These are phyloP conservation scores for Butyriboletus loyo DNA, from an alignment of 768 basidiomycete species.

Conservation along the genomic window DNA sequence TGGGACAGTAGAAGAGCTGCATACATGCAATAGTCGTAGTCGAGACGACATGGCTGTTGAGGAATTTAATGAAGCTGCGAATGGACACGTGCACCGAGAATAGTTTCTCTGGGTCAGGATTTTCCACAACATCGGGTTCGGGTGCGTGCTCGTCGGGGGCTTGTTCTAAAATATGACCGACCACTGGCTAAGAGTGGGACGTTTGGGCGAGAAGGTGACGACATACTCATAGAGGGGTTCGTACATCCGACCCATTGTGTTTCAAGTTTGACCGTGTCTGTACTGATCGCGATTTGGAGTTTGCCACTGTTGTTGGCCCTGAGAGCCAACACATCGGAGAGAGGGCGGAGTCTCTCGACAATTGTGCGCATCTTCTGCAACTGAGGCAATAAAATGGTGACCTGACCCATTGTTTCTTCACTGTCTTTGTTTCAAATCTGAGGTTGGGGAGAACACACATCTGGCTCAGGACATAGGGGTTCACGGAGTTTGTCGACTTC, in stretches of 20 bases:
- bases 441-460: conserved; percentile 49
- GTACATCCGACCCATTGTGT: conserved; percentile 76
- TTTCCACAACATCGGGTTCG: conserved; percentile 35
- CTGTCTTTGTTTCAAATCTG: background rate
- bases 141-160: conserved; percentile 31
- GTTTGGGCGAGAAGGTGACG: background rate
- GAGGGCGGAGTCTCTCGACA: conserved; percentile 66
- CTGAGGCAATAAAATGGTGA: conserved; percentile 75
- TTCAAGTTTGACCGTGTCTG: conserved; percentile 73
- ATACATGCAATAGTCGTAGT: conserved; percentile 82
- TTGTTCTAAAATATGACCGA: conserved; percentile 17
- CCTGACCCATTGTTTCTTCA: conserved; percentile 39
- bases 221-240: conserved; percentile 55
- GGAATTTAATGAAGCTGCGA: conserved; percentile 75
- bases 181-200: background rate
- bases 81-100: conserved; percentile 68
- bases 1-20: conserved; percentile 25
- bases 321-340: conserved; percentile 68
- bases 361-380: conserved; percentile 75
- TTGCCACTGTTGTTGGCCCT: conserved; percentile 64
- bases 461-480: conserved; percentile 83
- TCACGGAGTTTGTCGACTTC: conserved; percentile 74
- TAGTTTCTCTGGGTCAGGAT: conserved; percentile 52
- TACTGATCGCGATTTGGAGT: conserved; percentile 51
- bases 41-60: conserved; percentile 76